Conservation (phyloP, 805 yeast genomes). For the Grigorovia humatica region DNA sequence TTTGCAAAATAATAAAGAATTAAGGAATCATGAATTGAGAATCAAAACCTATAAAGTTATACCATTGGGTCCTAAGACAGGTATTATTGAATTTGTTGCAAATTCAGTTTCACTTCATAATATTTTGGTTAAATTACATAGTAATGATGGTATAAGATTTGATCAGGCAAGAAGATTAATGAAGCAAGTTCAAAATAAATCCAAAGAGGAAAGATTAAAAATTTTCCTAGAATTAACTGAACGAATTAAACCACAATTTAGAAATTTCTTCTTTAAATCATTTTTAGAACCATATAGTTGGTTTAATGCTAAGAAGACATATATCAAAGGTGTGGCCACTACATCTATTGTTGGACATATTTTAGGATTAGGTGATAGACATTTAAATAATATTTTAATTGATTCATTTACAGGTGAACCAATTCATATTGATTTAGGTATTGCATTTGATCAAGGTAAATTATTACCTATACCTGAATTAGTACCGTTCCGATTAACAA, state of each 20-base stretch:
- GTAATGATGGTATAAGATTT: conserved; percentile 36
- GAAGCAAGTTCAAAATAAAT: conserved; percentile 44
- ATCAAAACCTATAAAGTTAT: conserved; percentile 82
- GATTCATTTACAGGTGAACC: conserved; percentile 83
- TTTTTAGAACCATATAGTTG: conserved; percentile 63
- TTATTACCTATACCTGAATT: conserved; percentile 78
- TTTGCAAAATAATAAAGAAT: conserved; percentile 43
- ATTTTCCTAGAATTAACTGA: conserved; percentile 38
- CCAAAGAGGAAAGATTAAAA: conserved; percentile 34
- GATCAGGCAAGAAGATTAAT: conserved; percentile 55
- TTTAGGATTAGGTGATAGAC: conserved; percentile 91
- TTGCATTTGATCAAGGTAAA: conserved; percentile 92
- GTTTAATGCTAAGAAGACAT: conserved; percentile 55
- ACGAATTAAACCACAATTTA: conserved; percentile 55
- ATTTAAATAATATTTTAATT: conserved; percentile 79
- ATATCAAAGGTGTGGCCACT: conserved; percentile 72
- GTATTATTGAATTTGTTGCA: conserved; percentile 82
- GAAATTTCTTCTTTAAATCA: conserved; percentile 57
- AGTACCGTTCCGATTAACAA: conserved; percentile 84
- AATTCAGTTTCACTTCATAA: conserved; percentile 65
- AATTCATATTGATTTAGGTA: conserved; percentile 90
- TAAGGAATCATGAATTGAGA: conserved; percentile 46
- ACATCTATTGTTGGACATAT: conserved; percentile 81
- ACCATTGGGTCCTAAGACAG: conserved; percentile 80
- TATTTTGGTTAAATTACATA: conserved; percentile 56